Evolutionary conservation across 352 stramenopile species (phyloP).

Genomic region (Pythium coloratum): DNA sequence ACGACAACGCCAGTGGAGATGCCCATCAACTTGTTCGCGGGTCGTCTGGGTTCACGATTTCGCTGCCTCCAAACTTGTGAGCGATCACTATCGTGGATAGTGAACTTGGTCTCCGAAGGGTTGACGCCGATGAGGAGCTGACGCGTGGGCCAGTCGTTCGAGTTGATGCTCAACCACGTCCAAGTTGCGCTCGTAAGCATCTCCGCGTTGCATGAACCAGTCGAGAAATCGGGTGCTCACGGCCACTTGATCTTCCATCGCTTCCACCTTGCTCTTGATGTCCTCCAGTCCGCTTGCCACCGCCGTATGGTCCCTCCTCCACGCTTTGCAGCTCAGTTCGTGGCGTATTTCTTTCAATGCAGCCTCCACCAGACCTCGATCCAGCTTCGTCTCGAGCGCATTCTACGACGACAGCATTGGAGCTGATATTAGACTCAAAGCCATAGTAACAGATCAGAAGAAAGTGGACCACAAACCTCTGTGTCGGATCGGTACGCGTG

Average conservation of each 20-base stretch:
- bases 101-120: slow-evolving; percentile 52
- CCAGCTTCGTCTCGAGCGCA: slow-evolving; percentile 2
- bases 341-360: slow-evolving; percentile 20
- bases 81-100: slow-evolving; percentile 14
- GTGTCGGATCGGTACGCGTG: neutral
- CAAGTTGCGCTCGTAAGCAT: slow-evolving; percentile 76
- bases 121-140: slow-evolving; percentile 40
- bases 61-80: slow-evolving; percentile 21
- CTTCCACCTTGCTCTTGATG: slow-evolving; percentile 22
- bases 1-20: neutral
- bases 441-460: neutral
- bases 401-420: neutral
- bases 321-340: slow-evolving; percentile 31
- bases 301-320: slow-evolving; percentile 25
- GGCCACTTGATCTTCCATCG: slow-evolving; percentile 45
- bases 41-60: slow-evolving; percentile 21
- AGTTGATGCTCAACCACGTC: slow-evolving; percentile 67
- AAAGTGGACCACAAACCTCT: slow-evolving; percentile 2
- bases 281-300: slow-evolving; percentile 13
- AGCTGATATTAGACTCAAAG: neutral
- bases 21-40: slow-evolving; percentile 10
- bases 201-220: slow-evolving; percentile 69
- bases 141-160: slow-evolving; percentile 39
- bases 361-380: slow-evolving; percentile 1
- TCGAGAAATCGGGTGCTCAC: slow-evolving; percentile 68